Evolutionary conservation across 768 basidiomycete genomes (phyloP), one percentile per base, ranked within the genome.

Genomic region (Amylocystis lapponica): DNA sequence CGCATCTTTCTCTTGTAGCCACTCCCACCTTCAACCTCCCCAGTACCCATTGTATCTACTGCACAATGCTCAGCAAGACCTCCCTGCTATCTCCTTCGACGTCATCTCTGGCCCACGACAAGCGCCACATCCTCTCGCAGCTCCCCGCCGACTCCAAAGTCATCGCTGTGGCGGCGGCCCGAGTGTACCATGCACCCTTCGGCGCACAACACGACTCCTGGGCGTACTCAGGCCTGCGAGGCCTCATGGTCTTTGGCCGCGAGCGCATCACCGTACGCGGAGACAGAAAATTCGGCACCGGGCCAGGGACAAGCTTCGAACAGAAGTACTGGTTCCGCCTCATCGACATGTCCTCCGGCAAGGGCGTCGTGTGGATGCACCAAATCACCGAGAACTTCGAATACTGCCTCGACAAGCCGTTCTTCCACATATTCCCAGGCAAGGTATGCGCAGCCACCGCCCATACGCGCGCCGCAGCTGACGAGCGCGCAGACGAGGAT

Each of bases 401-500:
- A 41, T 97, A 94, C 61, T 74, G 77, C 53, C 73, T 83, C 52
- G 91, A 96, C 62, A 78, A 85, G 44, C 86, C 90, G 2, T 95
- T 95, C 68, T 96, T 96, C 66, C 91, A 97, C 62, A 74, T 81
- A 29, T 94, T 95, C 64, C 78, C 81, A 35, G 88, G 87, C 31
- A 78, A 84, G 66, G 93, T 94, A 57, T 59, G 87, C 52, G 34
- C 5, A 14, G 13, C 12, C 17, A 27, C 21, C 20, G 39, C 27
- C 21, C 39, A 36, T 30, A 31, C 46, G 29, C 20, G 10, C 41
- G 48, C 52, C 69, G 64, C 8, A 14, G 19, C 37, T 43, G 8
- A 46, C 38, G 23, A 10, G n/a, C 20, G 3, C 32, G 16, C 43
- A 64, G 62, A 60, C 52, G 27, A 66, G 78, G 34, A 74, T 74